Evolutionary conservation across 306 rosid genomes (phyloP).

Genomic region (Quercus parvula): DNA sequence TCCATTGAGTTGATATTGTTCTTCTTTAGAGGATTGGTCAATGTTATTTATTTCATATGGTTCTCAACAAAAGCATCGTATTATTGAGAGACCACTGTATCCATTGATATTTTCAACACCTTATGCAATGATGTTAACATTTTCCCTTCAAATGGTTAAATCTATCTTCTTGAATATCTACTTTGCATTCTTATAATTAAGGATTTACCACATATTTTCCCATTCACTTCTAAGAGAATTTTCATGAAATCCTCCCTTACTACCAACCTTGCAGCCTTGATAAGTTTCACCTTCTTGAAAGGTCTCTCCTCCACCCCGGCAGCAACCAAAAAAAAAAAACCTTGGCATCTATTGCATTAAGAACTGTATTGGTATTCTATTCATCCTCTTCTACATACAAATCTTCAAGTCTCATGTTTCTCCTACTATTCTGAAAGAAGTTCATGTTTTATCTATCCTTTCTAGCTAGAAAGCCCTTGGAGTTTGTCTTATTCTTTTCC

Average conservation of each 20-base stretch:
- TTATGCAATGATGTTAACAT: background rate
- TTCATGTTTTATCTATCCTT: background rate
- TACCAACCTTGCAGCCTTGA: background rate
- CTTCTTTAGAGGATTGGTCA: constrained; percentile 11
- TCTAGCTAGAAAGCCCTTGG: background rate
- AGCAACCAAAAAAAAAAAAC: too few relatives aligned
- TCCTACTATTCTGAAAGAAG: too few relatives aligned
- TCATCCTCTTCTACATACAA: too few relatives aligned
- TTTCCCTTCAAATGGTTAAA: background rate
- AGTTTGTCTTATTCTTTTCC: background rate
- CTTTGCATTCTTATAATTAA: background rate
- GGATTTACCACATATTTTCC: background rate
- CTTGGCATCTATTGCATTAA: background rate
- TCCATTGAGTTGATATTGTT: constrained; percentile 21
- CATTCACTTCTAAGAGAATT: background rate
- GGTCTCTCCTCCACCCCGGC: too few relatives aligned
- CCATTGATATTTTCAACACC: background rate
- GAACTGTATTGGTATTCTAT: too few relatives aligned
- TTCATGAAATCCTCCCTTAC: background rate
- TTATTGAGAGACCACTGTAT: background rate
- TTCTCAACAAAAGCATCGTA: background rate
- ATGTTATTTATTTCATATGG: constrained; percentile 8
- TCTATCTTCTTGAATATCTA: background rate
- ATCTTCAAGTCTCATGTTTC: too few relatives aligned
- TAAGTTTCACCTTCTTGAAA: background rate